Evolutionary conservation across 2,329 filamentous ascomycete species (phyloP).

Genomic region (Talaromyces sp.): DNA sequence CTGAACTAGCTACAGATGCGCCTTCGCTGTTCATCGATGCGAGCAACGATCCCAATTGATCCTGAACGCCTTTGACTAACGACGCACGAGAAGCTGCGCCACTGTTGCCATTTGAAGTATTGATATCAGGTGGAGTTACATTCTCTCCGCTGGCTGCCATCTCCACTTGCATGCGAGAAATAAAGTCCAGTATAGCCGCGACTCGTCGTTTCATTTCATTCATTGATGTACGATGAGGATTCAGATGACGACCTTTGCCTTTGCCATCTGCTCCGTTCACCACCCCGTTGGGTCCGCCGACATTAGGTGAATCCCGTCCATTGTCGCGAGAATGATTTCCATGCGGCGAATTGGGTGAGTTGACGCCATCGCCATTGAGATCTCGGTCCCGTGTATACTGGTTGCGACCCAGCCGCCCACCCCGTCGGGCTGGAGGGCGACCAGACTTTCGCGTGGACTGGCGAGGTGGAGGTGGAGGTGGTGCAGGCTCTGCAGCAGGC

Average conservation of each 20-base stretch:
- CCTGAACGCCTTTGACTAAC: constrained; percentile 34
- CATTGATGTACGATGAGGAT: constrained; percentile 65
- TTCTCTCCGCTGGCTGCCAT: constrained; percentile 60
- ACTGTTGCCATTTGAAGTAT: constrained; percentile 22
- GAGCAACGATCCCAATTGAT: constrained; percentile 32
- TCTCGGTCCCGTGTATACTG: constrained; percentile 79
- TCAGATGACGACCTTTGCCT: constrained; percentile 56
- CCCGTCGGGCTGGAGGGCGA: constrained; percentile 63
- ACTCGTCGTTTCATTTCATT: constrained; percentile 84
- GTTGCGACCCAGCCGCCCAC: constrained; percentile 64
- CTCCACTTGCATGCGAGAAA: constrained; percentile 82
- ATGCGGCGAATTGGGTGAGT: constrained; percentile 37
- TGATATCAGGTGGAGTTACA: constrained; percentile 40
- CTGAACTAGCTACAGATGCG: constrained; percentile 11
- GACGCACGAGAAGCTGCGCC: constrained; percentile 27
- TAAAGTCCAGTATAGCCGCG: constrained; percentile 81
- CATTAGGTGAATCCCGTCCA: constrained; percentile 33
- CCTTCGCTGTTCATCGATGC: constrained; percentile 29
- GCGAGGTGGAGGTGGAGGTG: constrained; percentile 32
- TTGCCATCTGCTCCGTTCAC: constrained; percentile 57
- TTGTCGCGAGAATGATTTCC: constrained; percentile 30
- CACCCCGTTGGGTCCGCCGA: constrained; percentile 36
- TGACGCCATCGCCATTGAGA: constrained; percentile 47
- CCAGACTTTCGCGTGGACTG: constrained; percentile 57
- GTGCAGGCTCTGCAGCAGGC: constrained; percentile 38